A percentile compares a stretch with the other conserved stretches of the same genome.
Evolutionary conservation across 345 rosid genomes (phyloP).

Genomic region (Populus pruinosa): DNA sequence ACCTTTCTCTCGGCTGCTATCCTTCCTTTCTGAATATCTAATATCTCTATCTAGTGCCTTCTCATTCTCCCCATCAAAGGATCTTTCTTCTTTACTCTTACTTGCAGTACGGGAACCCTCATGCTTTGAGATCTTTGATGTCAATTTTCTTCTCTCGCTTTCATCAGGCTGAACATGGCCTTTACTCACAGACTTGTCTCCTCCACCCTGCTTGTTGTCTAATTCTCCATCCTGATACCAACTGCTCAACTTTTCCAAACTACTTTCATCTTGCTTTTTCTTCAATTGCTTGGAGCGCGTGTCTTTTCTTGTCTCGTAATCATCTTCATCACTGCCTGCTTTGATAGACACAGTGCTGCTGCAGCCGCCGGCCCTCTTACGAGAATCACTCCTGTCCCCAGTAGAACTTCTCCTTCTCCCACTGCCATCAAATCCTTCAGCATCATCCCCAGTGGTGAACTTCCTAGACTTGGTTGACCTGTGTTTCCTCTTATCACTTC

Average conservation of each 20-base stretch:
- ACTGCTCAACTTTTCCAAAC: conserved; percentile 80
- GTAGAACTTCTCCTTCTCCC: conserved; percentile 54
- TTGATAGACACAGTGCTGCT: conserved; percentile 36
- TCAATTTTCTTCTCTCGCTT: conserved; percentile 55
- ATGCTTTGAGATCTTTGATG: conserved; percentile 50
- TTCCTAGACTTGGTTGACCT: conserved; percentile 58
- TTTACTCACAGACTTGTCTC: conserved; percentile 53
- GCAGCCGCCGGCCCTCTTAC: conserved; percentile 51
- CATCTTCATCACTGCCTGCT: conserved; percentile 63
- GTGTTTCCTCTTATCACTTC: conserved; percentile 58
- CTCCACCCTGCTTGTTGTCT: conserved; percentile 59
- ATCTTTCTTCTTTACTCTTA: conserved; percentile 73
- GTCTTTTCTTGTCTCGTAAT: conserved; percentile 49
- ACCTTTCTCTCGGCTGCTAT: conserved; percentile 62
- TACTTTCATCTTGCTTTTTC: conserved; percentile 87
- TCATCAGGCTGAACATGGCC: conserved; percentile 48
- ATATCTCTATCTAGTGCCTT: conserved; percentile 56
- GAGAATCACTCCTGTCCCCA: conserved; percentile 52
- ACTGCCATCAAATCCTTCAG: conserved; percentile 48
- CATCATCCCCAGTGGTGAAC: conserved; percentile 50
- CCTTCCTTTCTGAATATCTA: conserved; percentile 61
- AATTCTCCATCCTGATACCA: conserved; percentile 91
- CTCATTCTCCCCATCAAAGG: conserved; percentile 47
- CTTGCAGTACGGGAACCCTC: conserved; percentile 49
- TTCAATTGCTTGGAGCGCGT: conserved; percentile 51